Base-by-base conservation (phyloP, 75 land plant species). In the Cryptomeria japonica region DNA sequence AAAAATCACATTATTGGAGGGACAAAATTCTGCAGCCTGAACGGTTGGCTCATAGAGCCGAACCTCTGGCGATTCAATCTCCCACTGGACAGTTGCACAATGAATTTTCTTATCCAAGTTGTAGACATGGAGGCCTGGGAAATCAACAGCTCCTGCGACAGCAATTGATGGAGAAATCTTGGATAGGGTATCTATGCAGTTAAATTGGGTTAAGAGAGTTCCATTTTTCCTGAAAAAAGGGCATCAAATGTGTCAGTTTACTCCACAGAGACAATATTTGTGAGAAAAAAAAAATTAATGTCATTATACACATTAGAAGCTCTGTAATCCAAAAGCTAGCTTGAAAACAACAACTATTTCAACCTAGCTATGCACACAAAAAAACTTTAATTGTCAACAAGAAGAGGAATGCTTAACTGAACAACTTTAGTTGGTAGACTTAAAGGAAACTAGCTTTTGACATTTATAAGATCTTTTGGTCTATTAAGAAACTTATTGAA, bases 91-190 rank as follows among this genome's bases (percentile, higher is more conserved):
- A 34, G 46, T 22, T 41, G 18, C 83, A 19, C 9, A 25, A 0
- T 41, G 83, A 25, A 1, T 44, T 80, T 44, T 44, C 83, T 14
- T 38, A 28, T 44, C 86, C 77, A 91, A 2, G 84, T 94, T 89
- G 86, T 95, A 96, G 75, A 95, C 87, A 84, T 97, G 98, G 76
- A 97, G 86, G 0, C 99, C 99, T 3, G 98, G 87, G 75, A 91
- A 51, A 83, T 88, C 87, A 0, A 87, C 72, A 0, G 99, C 95
- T 13, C 97, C 99, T 15, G 92, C 70, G 10, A 95, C 97, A 39
- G 93, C 97, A 14, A 92, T 32, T 8, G 91, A 88, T 12, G 91
- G 84, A 46, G 93, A 88, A 42, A 92, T 83, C 16, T 91, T 85
- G 39, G 90, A 86, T 75, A 97, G 86, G 6, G 96, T 88, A 53